A percentile compares a stretch with the other conserved stretches of the same genome.
Conservation (phyloP, 75 land plant species). For the Pinus taeda region DNA sequence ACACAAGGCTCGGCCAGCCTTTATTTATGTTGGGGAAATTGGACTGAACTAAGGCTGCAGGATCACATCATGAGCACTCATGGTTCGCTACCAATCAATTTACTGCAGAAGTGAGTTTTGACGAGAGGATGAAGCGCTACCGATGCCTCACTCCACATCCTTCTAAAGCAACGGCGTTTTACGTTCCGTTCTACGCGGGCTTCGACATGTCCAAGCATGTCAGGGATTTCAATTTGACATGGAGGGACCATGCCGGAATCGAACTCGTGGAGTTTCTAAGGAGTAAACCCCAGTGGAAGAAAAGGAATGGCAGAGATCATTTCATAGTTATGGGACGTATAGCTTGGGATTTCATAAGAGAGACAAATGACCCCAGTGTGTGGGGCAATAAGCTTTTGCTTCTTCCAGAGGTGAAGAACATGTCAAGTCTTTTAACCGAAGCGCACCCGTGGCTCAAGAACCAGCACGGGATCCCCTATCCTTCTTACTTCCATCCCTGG, state of each 20-base stretch:
- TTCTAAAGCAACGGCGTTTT: constrained; percentile 42
- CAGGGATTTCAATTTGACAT: constrained; percentile 19
- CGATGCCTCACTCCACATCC: constrained; percentile 61
- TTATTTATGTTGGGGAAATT: not conserved
- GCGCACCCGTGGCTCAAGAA: constrained; percentile 43
- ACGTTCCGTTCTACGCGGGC: constrained; percentile 77
- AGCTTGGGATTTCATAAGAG: constrained; percentile 72
- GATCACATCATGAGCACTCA: not conserved
- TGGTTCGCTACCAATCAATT: constrained; percentile 71
- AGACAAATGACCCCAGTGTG: not conserved
- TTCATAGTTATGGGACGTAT: constrained; percentile 63
- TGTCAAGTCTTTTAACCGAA: constrained; percentile 53
- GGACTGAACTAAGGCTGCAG: no score
- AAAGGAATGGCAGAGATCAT: constrained; percentile 50
- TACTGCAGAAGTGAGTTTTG: constrained; percentile 59
- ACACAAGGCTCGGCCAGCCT: constrained; percentile 58
- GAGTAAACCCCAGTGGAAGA: constrained; percentile 31
- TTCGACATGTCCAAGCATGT: constrained; percentile 47
- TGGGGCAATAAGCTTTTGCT: constrained; percentile 52
- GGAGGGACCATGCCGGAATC: constrained; percentile 31
- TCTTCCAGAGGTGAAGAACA: constrained; percentile 38
- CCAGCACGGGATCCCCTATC: constrained; percentile 68
- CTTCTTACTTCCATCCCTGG: constrained; percentile 70
- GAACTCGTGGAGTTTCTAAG: constrained; percentile 26
- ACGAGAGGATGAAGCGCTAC: constrained; percentile 51